phyloP scores from a whole-genome alignment of 495 filamentous ascomycete genomes.

The Neurospora sp. region DNA sequence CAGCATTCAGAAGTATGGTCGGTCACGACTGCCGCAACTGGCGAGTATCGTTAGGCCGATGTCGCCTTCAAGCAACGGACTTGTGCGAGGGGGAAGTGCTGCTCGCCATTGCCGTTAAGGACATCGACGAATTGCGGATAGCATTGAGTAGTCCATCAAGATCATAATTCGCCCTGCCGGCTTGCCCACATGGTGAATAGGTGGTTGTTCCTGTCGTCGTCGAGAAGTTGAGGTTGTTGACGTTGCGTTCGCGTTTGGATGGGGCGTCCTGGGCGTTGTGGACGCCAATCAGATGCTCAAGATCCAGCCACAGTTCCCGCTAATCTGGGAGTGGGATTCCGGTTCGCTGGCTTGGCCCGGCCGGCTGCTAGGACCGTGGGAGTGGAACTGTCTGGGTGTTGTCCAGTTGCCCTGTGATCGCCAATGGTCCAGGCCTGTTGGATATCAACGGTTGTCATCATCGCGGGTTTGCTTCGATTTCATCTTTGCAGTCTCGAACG shows the following conservation, averaged over 20 bases:
- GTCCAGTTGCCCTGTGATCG: not conserved
- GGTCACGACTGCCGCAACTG: not conserved
- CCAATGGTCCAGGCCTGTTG: not conserved
- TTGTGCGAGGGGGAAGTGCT: not conserved
- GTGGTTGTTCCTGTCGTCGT: not conserved
- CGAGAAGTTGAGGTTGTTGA: not conserved
- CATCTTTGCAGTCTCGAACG: not conserved
- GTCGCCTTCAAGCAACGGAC: not conserved
- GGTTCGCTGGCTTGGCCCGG: not conserved
- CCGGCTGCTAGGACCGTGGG: not conserved
- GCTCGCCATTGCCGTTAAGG: not conserved
- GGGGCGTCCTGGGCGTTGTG: not conserved
- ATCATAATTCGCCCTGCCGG: too few species aligned
- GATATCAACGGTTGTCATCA: not conserved
- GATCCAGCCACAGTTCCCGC: not conserved
- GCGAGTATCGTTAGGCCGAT: not conserved
- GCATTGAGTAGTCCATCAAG: not conserved
- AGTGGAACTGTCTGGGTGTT: not conserved
- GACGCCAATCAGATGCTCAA: not conserved
- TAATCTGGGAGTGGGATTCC: not conserved
- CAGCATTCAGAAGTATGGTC: not conserved
- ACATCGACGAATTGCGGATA: not conserved
- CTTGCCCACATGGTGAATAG: not conserved
- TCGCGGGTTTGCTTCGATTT: not conserved
- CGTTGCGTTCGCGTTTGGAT: not conserved